Conservation (phyloP, 768 basidiomycete genomes). For the Omphalotus guepiniiformis region DNA sequence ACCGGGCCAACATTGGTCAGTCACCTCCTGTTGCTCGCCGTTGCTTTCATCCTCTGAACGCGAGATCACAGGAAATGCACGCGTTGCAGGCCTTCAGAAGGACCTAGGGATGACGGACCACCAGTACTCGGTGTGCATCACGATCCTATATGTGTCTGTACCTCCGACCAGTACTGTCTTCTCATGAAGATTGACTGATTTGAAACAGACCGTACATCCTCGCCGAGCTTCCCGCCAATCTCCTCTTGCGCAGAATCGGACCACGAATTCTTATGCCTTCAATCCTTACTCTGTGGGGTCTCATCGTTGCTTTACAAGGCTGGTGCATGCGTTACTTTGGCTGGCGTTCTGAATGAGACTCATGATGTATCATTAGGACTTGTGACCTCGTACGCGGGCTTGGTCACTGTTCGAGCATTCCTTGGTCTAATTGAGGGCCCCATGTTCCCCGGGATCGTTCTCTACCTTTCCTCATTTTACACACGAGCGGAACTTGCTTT, state of each 20-base stretch:
- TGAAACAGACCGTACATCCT: constrained; percentile 34
- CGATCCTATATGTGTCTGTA: constrained; percentile 27
- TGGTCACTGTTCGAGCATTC: constrained; percentile 47
- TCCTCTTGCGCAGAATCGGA: constrained; percentile 41
- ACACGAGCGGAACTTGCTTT: constrained; percentile 29
- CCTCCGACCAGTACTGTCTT: constrained; percentile 1
- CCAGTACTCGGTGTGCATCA: constrained; percentile 33
- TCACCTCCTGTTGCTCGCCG: not conserved
- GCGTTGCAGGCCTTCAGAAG: constrained; percentile 43
- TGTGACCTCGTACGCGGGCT: constrained; percentile 40
- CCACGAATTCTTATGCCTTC: constrained; percentile 45
- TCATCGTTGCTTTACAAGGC: constrained; percentile 46
- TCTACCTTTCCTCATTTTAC: constrained; percentile 39
- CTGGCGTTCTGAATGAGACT: not conserved
- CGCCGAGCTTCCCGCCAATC: constrained; percentile 46
- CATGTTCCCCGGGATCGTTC: constrained; percentile 34
- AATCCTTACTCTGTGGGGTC: constrained; percentile 47
- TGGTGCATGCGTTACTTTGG: not conserved
- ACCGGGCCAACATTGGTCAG: constrained; percentile 30
- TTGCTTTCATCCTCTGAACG: not conserved
- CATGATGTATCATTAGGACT: constrained; percentile 27
- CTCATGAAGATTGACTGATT: not conserved
- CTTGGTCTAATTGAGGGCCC: constrained; percentile 51
- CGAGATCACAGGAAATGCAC: constrained; percentile 35
- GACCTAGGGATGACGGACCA: constrained; percentile 35